Evolutionary conservation across 2,329 filamentous ascomycete species (phyloP), one percentile per base, ranked within the genome.

Genomic region (Ophiocordyceps sinensis): DNA sequence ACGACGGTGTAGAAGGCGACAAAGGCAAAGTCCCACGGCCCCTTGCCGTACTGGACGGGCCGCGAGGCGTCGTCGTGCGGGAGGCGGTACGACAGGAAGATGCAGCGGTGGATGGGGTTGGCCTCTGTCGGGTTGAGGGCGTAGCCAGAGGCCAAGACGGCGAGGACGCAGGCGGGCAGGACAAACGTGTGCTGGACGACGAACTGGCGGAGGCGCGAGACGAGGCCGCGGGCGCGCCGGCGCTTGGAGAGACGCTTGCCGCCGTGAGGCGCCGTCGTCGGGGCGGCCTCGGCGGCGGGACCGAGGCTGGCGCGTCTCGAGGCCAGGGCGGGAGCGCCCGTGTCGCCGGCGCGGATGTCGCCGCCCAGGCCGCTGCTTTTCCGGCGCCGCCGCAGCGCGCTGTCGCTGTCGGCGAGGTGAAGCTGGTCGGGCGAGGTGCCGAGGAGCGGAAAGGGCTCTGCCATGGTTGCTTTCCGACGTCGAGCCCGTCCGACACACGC

Each of bases 1-100:
- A 95, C 81, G 43, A 95, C 67, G 34, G 77, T 89, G 65, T 95
- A 95, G 66, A 95, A 95, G 44, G 68, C 66, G 41, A 95, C 85
- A 53, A 96, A 89, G 36, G 83, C 82, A 41, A 94, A 69, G 58
- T 96, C 88, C 67, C 80, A 82, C 34, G 63, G 70, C n/a, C 88
- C 88, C 61, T 95, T 95, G 59, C 82, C 87, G 64, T 94, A 96
- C 55, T 88, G 83, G 15, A 67, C 44, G 52, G 71, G 61, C 52
- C 66, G 63, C 42, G 59, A 58, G 34, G 61, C 56, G 32, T 65
- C 59, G 28, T 50, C 45, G 35, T 53, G 51, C 14, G 82, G 75
- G 44, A 88, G 70, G 43, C 77, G 75, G 66, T 96, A 96, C 39
- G 87, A 91, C 45, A 95, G 78, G 71, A 94, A 94, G 60, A 95